Percentiles rank a stretch among this genome's conserved stretches.
Evolutionary conservation across 345 rosid species (phyloP).

Genomic region (Hypericum androsaemum): DNA sequence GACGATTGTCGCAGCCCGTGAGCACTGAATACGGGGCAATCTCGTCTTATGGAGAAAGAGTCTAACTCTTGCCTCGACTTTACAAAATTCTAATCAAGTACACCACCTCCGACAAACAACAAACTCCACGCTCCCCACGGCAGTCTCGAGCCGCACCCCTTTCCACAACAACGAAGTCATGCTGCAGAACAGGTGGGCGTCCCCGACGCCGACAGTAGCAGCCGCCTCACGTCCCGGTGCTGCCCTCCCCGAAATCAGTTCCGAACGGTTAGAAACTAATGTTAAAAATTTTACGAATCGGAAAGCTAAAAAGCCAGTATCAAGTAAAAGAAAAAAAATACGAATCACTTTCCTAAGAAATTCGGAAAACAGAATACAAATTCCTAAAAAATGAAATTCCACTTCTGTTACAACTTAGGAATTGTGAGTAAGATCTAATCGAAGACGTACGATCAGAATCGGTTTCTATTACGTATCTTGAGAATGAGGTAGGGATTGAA

Average conservation of each 20-base stretch:
- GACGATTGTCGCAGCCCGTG: too few species aligned
- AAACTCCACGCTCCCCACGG: conserved; percentile 84
- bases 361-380: too few species aligned
- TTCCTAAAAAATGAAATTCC: too few species aligned
- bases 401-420: too few species aligned
- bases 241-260: conserved; percentile 20
- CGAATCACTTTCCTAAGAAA: too few species aligned
- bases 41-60: too few species aligned
- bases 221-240: conserved; percentile 67
- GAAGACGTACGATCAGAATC: not conserved
- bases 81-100: too few species aligned
- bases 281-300: not conserved
- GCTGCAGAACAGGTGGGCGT: conserved; percentile 77
- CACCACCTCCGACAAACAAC: too few species aligned
- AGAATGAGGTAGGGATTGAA: conserved; percentile 84
- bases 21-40: too few species aligned
- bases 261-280: not conserved
- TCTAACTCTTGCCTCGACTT: too few species aligned
- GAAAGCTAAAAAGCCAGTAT: too few species aligned
- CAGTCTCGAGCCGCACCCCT: conserved; percentile 72
- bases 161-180: conserved; percentile 95
- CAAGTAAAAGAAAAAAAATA: too few species aligned
- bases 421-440: not conserved
- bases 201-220: conserved; percentile 69
- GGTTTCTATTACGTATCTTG: conserved; percentile 43